Conservation (phyloP, 169 alveolate genomes). For the Prorocentrum cordatum region DNA sequence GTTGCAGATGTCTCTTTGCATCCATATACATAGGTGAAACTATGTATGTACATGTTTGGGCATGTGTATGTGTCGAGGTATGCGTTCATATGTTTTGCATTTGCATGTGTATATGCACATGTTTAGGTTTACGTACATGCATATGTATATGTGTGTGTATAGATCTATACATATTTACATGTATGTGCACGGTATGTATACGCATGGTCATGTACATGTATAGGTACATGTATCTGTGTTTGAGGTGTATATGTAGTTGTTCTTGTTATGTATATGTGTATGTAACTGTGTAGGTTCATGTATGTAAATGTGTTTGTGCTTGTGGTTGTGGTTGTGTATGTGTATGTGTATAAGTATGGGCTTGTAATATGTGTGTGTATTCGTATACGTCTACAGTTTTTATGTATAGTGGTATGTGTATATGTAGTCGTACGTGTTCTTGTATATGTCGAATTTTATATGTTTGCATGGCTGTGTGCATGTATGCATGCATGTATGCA, state of each 20-base stretch:
- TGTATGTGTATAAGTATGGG: no score
- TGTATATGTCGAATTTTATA: neutral
- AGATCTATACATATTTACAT: neutral
- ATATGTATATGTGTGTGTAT: no score
- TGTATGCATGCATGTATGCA: no score
- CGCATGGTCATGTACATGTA: neutral
- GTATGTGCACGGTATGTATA: neutral
- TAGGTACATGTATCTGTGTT: neutral
- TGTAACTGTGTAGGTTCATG: no score
- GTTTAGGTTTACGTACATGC: neutral
- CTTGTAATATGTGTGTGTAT: neutral
- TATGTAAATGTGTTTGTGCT: no score
- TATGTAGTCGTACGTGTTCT: neutral
- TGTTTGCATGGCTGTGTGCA: no score
- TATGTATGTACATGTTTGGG: constrained; percentile 84
- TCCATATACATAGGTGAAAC: constrained; percentile 82
- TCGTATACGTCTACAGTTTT: neutral
- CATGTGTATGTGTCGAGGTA: constrained; percentile 92
- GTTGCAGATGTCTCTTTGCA: constrained; percentile 85
- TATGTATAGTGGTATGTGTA: neutral
- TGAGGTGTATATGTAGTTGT: neutral
- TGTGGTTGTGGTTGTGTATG: no score
- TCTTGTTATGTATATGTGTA: no score
- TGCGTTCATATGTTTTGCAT: constrained; percentile 76
- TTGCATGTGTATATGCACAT: neutral